Evolutionary conservation across 2,329 filamentous ascomycete species (phyloP).

Genomic region (Penicillium sp.): DNA sequence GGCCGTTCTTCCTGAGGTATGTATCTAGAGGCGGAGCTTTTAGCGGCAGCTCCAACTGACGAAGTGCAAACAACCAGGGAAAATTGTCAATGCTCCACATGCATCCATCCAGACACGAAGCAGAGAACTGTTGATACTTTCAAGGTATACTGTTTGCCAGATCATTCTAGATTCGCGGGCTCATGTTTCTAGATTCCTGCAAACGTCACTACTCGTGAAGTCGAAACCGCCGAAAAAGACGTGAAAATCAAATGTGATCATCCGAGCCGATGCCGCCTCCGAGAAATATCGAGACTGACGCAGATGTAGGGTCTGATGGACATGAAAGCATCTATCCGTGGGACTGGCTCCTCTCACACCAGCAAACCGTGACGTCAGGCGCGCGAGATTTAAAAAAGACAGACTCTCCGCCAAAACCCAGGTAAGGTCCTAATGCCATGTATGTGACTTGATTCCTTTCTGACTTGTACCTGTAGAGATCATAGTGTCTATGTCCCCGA

Average conservation of each 20-base stretch:
- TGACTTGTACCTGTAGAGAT: neutral
- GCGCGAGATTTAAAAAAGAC: too few relatives aligned
- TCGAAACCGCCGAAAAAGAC: slow-evolving; percentile 36
- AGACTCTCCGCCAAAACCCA: neutral
- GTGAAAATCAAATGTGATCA: slow-evolving; percentile 54
- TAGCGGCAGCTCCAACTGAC: neutral
- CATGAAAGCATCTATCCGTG: slow-evolving; percentile 68
- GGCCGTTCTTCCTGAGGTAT: slow-evolving; percentile 21
- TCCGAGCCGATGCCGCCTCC: too few relatives aligned
- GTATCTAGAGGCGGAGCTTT: neutral
- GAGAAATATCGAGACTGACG: slow-evolving; percentile 10
- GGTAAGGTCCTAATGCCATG: neutral
- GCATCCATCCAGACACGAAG: slow-evolving; percentile 67
- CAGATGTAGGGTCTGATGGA: slow-evolving; percentile 60
- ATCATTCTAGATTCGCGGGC: neutral
- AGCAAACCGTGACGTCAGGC: slow-evolving; percentile 22
- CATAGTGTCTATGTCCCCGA: slow-evolving; percentile 25
- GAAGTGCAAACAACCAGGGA: slow-evolving; percentile 50
- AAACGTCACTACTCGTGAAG: slow-evolving; percentile 39
- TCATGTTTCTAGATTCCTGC: slow-evolving; percentile 44
- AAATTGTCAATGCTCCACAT: slow-evolving; percentile 67
- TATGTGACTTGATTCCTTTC: neutral
- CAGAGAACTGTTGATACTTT: slow-evolving; percentile 70
- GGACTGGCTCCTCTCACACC: slow-evolving; percentile 58
- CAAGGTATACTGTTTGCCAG: slow-evolving; percentile 44